These are phyloP conservation scores for Candida silvatica DNA, from an alignment of 805 yeast species.

Conservation along the genomic window DNA sequence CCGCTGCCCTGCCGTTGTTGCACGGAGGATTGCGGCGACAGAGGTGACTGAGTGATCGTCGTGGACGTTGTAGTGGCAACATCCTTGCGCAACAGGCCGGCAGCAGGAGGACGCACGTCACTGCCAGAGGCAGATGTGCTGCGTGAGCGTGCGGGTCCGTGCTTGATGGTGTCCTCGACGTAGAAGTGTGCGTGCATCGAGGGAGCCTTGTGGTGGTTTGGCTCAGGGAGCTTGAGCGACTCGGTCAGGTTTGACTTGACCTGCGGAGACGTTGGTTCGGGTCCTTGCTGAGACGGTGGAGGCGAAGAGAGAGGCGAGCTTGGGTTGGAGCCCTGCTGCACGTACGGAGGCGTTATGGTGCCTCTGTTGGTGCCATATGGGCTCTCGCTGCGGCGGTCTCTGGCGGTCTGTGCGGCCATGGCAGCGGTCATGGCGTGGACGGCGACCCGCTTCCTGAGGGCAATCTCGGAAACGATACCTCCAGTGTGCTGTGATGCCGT, in stretches of 20 bases:
- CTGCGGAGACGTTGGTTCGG: not conserved
- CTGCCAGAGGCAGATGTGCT: slow-evolving; percentile 24
- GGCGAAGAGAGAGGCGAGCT: too few species aligned
- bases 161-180: slow-evolving; percentile 59
- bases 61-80: not conserved
- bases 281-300: too few species aligned
- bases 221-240: slow-evolving; percentile 10
- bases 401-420: slow-evolving; percentile 30
- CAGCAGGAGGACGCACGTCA: slow-evolving; percentile 11
- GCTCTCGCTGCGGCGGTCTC: slow-evolving; percentile 12
- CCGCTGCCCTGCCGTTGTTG: not conserved
- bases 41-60: slow-evolving; percentile 5
- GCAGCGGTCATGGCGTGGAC: slow-evolving; percentile 31
- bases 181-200: slow-evolving; percentile 76
- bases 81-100: slow-evolving; percentile 2
- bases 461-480: slow-evolving; percentile 8
- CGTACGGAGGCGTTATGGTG: not conserved
- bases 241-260: slow-evolving; percentile 16
- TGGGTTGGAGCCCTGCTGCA: too few species aligned
- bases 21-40: not conserved
- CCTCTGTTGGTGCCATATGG: not conserved
- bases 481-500: not conserved
- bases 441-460: slow-evolving; percentile 29
- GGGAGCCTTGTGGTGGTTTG: slow-evolving; percentile 41
- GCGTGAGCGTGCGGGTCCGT: slow-evolving; percentile 27